Evolutionary conservation across 345 rosid genomes (phyloP).

Genomic region (Moricandia moricandioides): DNA sequence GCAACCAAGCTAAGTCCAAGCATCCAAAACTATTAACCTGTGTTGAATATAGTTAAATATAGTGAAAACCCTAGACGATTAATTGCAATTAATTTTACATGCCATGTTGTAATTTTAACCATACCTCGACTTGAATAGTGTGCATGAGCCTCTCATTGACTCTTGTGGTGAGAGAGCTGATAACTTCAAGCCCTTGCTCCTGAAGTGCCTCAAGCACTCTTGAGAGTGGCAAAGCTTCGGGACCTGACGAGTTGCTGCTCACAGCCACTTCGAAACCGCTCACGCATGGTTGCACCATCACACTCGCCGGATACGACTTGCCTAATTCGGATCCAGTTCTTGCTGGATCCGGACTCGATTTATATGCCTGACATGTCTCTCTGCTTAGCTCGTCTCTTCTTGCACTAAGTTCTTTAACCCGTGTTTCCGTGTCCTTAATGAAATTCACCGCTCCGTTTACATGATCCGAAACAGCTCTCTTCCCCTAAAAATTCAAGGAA

Average conservation of each 20-base stretch:
- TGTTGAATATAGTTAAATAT: not conserved
- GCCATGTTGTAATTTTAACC: constrained; percentile 4
- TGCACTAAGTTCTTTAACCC: constrained; percentile 32
- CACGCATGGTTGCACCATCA: constrained; percentile 40
- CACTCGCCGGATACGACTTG: constrained; percentile 15
- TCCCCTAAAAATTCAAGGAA: constrained; percentile 39
- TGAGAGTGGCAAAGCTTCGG: constrained; percentile 41
- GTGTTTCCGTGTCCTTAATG: constrained; percentile 41
- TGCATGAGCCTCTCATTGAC: constrained; percentile 42
- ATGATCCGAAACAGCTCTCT: constrained; percentile 51
- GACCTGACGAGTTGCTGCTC: constrained; percentile 28
- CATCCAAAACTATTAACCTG: constrained; percentile 48
- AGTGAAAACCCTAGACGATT: constrained; percentile 25
- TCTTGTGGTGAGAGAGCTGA: constrained; percentile 41
- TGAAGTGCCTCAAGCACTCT: constrained; percentile 41
- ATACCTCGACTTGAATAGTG: constrained; percentile 53
- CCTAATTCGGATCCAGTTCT: constrained; percentile 7
- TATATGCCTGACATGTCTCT: not conserved
- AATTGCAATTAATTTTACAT: not conserved
- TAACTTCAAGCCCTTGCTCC: constrained; percentile 42
- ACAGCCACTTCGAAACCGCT: constrained; percentile 46
- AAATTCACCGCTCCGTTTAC: constrained; percentile 45
- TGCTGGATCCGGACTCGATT: constrained; percentile 11
- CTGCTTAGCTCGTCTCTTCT: constrained; percentile 41
- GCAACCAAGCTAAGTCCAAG: constrained; percentile 43